Base-by-base conservation (phyloP, 179 eudicot species). In the Sideroxylon spinosum region DNA sequence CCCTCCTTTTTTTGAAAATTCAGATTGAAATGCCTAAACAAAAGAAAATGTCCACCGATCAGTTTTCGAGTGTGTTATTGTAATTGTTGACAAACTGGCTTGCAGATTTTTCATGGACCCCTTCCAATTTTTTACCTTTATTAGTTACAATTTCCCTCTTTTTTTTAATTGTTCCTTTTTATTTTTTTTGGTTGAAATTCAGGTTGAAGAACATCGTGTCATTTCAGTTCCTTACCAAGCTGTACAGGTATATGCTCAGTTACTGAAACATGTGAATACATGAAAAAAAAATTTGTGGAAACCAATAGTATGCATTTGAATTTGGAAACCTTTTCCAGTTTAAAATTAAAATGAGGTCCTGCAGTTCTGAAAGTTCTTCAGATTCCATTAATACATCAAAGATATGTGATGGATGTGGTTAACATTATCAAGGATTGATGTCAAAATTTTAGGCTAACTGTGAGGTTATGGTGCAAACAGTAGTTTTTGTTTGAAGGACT, bases 121-220 rank as follows among this genome's bases (percentile, higher is more conserved):
- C 22, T 57, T 55, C n/a, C 60, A 22, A 23, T 53, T 61, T 25
- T 81, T 50, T 46, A 29, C 32, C 23, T 12, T 25, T 22, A 32
- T 48, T 37, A 67, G 17, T 76, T 9, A 48, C 6, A 28, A 10
- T 75, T 44, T 55, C 62, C 32, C 62, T 13, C 46, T 66, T 29
- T 65, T 53, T 22, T 22, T 68, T 11, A n/a, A n/a, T n/a, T n/a
- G n/a, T n/a, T 19, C 2, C 59, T 25, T 60, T 83, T 48, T 60
- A 11, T 74, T 63, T 73, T 69, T 79, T 60, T 80, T 73, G n/a
- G n/a, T 80, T 79, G 49, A 50, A 73, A 84, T 69, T 73, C 91
- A 95, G 98, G 97, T 95, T 78, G 98, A 95, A 37, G 97, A 93
- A 81, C 90, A 90, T 81, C 93, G 97, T 76, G 79, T 91, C 29